Percentiles rank a stretch among this genome's conserved stretches.
These are phyloP conservation scores for Diaporthe amygdali DNA, from an alignment of 2,329 filamentous ascomycete genomes.

Conservation along the genomic window DNA sequence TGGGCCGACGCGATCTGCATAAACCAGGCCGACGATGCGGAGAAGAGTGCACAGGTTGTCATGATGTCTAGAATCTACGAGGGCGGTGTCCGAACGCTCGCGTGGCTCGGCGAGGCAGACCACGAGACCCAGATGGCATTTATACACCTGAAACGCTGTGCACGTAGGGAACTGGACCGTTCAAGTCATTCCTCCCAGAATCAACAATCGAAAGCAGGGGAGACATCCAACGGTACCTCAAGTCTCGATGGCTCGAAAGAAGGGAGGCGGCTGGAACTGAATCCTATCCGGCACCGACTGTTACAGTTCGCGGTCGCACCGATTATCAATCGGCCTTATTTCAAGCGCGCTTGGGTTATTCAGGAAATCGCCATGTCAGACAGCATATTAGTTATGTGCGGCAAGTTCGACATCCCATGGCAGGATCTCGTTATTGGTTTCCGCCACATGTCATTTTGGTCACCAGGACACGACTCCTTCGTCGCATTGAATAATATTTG, in stretches of 20 bases:
- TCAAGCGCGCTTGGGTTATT: neutral
- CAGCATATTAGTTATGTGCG: neutral
- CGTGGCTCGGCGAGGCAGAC: neutral
- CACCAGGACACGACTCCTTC: too few relatives aligned
- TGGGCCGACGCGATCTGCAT: constrained; percentile 8
- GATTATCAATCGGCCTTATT: neutral
- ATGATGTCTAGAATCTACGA: neutral
- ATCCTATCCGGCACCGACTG: too few relatives aligned
- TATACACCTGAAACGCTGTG: neutral
- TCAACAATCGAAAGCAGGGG: neutral
- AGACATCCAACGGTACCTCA: too few relatives aligned
- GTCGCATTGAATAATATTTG: neutral
- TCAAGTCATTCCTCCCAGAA: neutral
- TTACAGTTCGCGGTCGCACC: neutral
- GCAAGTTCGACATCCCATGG: neutral
- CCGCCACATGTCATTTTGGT: too few relatives aligned
- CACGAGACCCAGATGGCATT: neutral
- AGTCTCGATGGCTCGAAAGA: too few relatives aligned
- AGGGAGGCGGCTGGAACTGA: too few relatives aligned
- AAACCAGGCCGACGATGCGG: neutral
- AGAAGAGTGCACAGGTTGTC: neutral
- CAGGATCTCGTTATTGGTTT: neutral
- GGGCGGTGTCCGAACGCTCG: neutral
- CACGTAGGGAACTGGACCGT: neutral
- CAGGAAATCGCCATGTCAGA: neutral